Percentiles rank a stretch among this genome's conserved stretches.
Conservation (phyloP, 305 asterid genomes). For the Solanum hybrid region DNA sequence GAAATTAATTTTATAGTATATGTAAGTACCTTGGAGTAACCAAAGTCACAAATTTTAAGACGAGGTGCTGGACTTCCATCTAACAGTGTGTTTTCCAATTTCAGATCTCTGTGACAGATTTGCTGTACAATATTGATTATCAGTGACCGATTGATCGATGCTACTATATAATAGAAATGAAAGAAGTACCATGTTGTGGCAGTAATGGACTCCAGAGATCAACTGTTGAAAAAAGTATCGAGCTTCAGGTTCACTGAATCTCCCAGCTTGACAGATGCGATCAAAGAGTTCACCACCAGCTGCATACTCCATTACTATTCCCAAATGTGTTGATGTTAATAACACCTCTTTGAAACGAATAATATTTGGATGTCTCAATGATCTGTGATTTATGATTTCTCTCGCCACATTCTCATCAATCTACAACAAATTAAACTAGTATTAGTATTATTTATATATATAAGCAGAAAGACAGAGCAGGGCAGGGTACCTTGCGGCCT, state of each 20-base stretch:
- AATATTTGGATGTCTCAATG: conserved; percentile 81
- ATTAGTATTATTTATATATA: too few species aligned
- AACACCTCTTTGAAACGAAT: conserved; percentile 92
- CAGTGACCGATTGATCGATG: background rate
- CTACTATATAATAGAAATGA: background rate
- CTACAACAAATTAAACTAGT: conserved; percentile 20
- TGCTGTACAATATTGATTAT: conserved; percentile 21
- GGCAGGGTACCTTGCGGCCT: conserved; percentile 51
- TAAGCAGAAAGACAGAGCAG: background rate
- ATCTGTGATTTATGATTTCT: conserved; percentile 85
- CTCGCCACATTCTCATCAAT: conserved; percentile 91
- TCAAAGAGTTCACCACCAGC: conserved; percentile 93
- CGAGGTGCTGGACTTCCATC: conserved; percentile 89
- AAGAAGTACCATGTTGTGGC: conserved; percentile 60
- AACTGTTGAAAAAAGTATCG: conserved; percentile 79
- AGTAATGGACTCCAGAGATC: conserved; percentile 69
- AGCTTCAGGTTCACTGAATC: conserved; percentile 93
- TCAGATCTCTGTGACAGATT: conserved; percentile 90
- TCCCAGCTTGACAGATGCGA: conserved; percentile 70
- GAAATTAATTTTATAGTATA: too few species aligned
- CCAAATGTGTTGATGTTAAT: conserved; percentile 76
- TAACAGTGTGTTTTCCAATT: conserved; percentile 73
- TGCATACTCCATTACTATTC: conserved; percentile 89
- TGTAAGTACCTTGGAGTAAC: conserved; percentile 49
- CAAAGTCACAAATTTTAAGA: conserved; percentile 63